Evolutionary conservation across 75 land plant genomes (phyloP), one percentile per base, ranked within the genome.

Genomic region (Sequoiadendron giganteum): DNA sequence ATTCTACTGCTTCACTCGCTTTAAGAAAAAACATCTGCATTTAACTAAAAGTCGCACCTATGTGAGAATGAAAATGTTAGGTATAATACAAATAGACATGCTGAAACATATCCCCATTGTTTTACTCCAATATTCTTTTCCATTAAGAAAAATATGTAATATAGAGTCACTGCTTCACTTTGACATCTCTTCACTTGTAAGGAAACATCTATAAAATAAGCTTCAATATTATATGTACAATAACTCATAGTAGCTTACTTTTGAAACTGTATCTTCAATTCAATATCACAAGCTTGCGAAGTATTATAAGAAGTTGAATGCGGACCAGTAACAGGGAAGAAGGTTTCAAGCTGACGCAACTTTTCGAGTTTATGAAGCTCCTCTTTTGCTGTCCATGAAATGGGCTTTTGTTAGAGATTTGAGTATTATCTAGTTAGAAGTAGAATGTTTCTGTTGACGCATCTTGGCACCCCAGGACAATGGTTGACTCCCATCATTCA

Each of bases 401-500:
- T 56, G 61, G 0, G 25, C 61, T 58, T 25, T 72, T 25, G 68
- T 16, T 61, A 25, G 30, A 28, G 9, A 70, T 25, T 70, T 25
- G 75, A 15, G 10, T 0, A 70, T 28, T 70, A 30, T 28, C 30
- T 70, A 70, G n/a, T 70, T 28, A 49, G 54, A 28, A 28, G 49
- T 47, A 47, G 34, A 25, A 70, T n/a, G 30, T 1, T 32, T 84
- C 39, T 54, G 16, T 84, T 32, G 32, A 84, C 85, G 61, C 45
- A 84, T n/a, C 36, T 61, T 43, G 14, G 85, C 39, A 32, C 30
- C 85, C 85, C 61, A 84, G 18, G 85, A 84, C 36, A 84, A n/a
- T 30, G 58, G 85, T 49, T 34, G 30, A 3, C 2, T 4, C 15
- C 38, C 61, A 47, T 84, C 61, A 5, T 84, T 34, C 1, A 48